These are phyloP conservation scores for Aspergillus novoparasiticus DNA, from an alignment of 2,329 filamentous ascomycete species.

Conservation along the genomic window DNA sequence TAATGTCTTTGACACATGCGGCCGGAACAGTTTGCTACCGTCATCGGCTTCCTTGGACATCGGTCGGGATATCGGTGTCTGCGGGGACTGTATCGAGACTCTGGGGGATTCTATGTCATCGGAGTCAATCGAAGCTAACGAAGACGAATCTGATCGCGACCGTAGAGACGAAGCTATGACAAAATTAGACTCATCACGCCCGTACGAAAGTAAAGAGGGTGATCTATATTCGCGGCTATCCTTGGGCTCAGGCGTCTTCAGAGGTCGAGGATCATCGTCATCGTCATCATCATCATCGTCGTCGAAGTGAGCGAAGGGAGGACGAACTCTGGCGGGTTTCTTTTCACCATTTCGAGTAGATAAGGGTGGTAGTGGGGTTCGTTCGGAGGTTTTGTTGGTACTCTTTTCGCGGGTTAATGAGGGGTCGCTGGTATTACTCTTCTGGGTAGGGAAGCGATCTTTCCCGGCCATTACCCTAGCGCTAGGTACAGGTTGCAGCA, in stretches of 20 bases:
- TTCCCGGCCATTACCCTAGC: conserved; percentile 91
- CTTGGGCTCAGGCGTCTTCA: conserved; percentile 1
- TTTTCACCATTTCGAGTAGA: conserved; percentile 12
- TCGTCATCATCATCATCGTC: conserved; percentile 7
- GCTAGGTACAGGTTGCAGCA: conserved; percentile 88
- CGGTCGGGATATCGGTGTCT: conserved; percentile 40
- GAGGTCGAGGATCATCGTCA: neutral
- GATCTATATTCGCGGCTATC: conserved; percentile 17
- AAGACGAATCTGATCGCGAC: conserved; percentile 37
- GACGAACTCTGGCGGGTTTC: conserved; percentile 9
- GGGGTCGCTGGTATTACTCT: conserved; percentile 20
- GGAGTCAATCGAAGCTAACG: conserved; percentile 30
- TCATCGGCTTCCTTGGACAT: conserved; percentile 39
- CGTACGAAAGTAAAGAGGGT: conserved; percentile 19
- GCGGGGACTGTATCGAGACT: conserved; percentile 34
- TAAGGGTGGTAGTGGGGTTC: conserved; percentile 18
- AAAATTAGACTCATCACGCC: conserved; percentile 25
- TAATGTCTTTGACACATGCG: conserved; percentile 36
- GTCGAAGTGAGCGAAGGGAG: conserved; percentile 3
- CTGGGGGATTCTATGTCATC: conserved; percentile 28
- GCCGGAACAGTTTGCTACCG: conserved; percentile 32
- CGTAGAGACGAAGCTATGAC: conserved; percentile 25
- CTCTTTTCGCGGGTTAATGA: conserved; percentile 16
- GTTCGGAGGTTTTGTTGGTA: conserved; percentile 2
- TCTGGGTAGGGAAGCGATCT: conserved; percentile 45